Base-by-base conservation (phyloP, 2,329 filamentous ascomycete genomes). In the Arthrobotrys conoides region DNA sequence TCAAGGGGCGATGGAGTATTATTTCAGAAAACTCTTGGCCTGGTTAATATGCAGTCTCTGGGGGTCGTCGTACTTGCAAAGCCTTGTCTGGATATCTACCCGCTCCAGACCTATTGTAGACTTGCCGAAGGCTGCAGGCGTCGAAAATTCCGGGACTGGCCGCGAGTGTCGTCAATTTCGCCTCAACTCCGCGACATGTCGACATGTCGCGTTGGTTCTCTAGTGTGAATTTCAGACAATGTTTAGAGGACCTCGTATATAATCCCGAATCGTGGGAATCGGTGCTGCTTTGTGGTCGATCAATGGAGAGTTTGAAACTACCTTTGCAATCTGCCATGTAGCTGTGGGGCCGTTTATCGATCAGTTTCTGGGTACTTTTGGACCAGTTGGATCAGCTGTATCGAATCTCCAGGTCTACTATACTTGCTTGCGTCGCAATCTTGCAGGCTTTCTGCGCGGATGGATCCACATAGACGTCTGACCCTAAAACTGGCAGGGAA, bases 131-230 rank as follows among this genome's bases (percentile, higher is more conserved):
- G 36, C 41, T 44, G 41, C 14, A 18, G 14, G 41, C 44, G n/a
- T 46, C 44, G 22, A 55, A 16, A 51, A 24, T 27, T 41, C 12
- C 12, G 38, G 38, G 38, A 3, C 12, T 18, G 6, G n/a, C n/a
- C 51, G 24, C 6, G 27, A 30, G 0, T 24, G 3, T 36, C 33
- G 9, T 24, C 51, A 30, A 3, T 33, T n/a, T 57, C 30, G 53
- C 53, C 53, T 38, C 30, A 22, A 38, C 53, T 57, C 53, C 53
- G 53, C 53, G n/a, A 57, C 20, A 57, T 36, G 16, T 14, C 53
- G n/a, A 57, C 20, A 57, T 36, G 16, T 14, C 53, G 53, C 53
- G 53, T 30, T 38, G n/a, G 14, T 0, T 10, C 33, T 10, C 8
- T 38, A 10, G 30, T 53, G 24, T 30, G 33, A 12, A n/a, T n/a